Percentiles rank a stretch among this genome's conserved stretches.
Evolutionary conservation across 768 basidiomycete genomes (phyloP).

Genomic region (Podaxis mareebaensis): DNA sequence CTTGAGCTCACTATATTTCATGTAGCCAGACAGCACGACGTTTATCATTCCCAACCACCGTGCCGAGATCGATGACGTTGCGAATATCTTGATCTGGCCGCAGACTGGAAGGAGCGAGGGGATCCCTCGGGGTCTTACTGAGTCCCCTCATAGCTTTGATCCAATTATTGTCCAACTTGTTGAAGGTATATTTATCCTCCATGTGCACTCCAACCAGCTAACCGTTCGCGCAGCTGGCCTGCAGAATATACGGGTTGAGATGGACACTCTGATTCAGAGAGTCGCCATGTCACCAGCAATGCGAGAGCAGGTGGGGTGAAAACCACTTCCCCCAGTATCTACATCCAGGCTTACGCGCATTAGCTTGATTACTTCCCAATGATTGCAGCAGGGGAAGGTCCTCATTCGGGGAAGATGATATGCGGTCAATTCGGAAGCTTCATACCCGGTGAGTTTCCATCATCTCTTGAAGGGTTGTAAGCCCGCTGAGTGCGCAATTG

Average conservation of each 20-base stretch:
- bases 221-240: conserved; percentile 15
- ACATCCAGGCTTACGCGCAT: not conserved
- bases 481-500: not conserved
- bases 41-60: conserved; percentile 27
- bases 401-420: conserved; percentile 29
- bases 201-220: too few species aligned
- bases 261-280: conserved; percentile 29
- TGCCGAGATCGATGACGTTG: conserved; percentile 28
- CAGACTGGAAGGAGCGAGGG: not conserved
- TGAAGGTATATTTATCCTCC: conserved; percentile 13
- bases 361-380: conserved; percentile 29
- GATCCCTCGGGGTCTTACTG: not conserved
- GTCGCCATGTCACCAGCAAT: conserved; percentile 29
- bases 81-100: conserved; percentile 31
- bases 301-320: conserved; percentile 24
- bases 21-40: conserved; percentile 27
- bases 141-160: not conserved
- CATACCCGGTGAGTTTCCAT: conserved; percentile 22
- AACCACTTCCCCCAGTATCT: not conserved
- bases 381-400: conserved; percentile 30
- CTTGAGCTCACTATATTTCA: not conserved
- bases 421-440: conserved; percentile 32
- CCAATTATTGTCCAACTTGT: conserved; percentile 19
- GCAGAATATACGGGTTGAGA: conserved; percentile 27
- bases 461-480: not conserved